Conservation (phyloP, 2,329 filamentous ascomycete genomes). For the Colletotrichum somersetense region DNA sequence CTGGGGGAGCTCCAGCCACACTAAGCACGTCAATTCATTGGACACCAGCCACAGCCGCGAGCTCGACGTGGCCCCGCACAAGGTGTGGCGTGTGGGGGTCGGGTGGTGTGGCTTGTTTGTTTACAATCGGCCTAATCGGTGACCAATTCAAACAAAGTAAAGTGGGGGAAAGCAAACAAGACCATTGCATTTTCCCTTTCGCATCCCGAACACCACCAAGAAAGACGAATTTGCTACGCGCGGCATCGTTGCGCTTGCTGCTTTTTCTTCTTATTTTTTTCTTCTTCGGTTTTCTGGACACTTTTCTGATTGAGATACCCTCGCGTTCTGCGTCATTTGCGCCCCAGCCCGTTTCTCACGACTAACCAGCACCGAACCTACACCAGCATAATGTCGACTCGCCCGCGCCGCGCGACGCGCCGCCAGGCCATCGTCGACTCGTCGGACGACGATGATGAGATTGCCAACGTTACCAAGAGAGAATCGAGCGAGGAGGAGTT, state of each 20-base stretch:
- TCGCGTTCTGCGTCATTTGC: constrained; percentile 6
- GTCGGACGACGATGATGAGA: constrained; percentile 78
- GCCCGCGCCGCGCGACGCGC: constrained; percentile 66
- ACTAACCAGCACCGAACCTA: background rate
- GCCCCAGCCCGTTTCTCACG: constrained; percentile 7
- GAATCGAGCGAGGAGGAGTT: constrained; percentile 82
- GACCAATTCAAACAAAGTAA: constrained; percentile 42
- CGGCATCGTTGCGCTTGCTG: constrained; percentile 13
- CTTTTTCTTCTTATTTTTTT: background rate
- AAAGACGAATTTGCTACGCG: constrained; percentile 12
- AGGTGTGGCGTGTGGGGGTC: background rate
- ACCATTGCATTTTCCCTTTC: constrained; percentile 29
- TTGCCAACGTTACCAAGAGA: constrained; percentile 65
- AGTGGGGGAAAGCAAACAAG: constrained; percentile 40
- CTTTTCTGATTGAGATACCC: constrained; percentile 35
- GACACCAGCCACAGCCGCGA: constrained; percentile 34
- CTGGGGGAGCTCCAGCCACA: constrained; percentile 29
- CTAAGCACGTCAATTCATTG: background rate
- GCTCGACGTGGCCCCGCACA: constrained; percentile 11
- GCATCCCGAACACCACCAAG: constrained; percentile 16
- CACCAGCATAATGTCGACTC: constrained; percentile 44
- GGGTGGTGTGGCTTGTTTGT: constrained; percentile 41
- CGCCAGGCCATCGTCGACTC: constrained; percentile 83
- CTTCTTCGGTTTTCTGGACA: constrained; percentile 22
- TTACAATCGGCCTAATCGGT: constrained; percentile 42